phyloP scores from a whole-genome alignment of 805 yeast species.

The Clavispora asparagi region DNA sequence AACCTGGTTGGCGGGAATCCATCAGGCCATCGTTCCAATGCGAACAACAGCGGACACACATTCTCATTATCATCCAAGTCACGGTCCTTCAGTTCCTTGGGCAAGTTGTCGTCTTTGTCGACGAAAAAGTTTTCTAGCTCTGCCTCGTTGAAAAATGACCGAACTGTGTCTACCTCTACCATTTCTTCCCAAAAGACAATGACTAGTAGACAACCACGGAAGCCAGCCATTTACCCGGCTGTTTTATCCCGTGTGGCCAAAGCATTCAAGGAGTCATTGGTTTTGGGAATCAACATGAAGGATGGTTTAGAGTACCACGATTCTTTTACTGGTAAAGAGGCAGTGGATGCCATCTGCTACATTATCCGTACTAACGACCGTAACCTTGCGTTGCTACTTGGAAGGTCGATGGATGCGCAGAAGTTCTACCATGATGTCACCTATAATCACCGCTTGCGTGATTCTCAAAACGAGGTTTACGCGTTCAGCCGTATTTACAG shows the following conservation, averaged over 20 bases:
- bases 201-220: conserved; percentile 21
- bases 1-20: conserved; percentile 1
- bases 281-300: conserved; percentile 73
- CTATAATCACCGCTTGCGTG: conserved; percentile 88
- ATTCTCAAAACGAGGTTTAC: conserved; percentile 81
- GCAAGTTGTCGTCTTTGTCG: conserved; percentile 36
- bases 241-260: conserved; percentile 78
- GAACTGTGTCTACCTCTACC: conserved; percentile 25
- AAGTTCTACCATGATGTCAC: conserved; percentile 93
- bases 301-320: conserved; percentile 90
- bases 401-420: conserved; percentile 91
- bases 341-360: conserved; percentile 83
- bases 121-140: conserved; percentile 36
- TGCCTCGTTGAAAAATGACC: conserved; percentile 26
- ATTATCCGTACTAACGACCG: conserved; percentile 88
- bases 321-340: conserved; percentile 89
- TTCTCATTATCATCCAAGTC: conserved; percentile 33
- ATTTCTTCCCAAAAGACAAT: conserved; percentile 39
- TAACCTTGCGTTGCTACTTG: conserved; percentile 80
- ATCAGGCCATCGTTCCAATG: conserved; percentile 2
- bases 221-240: conserved; percentile 86
- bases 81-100: conserved; percentile 37
- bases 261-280: conserved; percentile 64
- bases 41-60: conserved; percentile 4
- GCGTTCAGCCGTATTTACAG: conserved; percentile 63